Base-by-base conservation (phyloP, 805 yeast species). In the Sugiyamaella chiloensis region DNA sequence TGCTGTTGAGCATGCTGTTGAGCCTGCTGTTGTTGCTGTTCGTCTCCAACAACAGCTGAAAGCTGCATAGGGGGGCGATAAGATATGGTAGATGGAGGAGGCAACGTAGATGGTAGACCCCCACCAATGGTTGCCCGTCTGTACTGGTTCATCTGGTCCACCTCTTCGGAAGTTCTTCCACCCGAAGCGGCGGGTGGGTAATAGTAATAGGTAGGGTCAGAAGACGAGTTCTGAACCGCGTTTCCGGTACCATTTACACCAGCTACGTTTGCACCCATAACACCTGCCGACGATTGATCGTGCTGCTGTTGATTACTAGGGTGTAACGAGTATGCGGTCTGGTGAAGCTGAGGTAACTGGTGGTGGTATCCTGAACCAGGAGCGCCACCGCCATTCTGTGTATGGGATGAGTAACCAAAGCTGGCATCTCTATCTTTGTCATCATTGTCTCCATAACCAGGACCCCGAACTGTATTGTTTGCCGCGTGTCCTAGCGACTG, bases 1-100 rank as follows among this genome's bases (percentile, higher is more conserved):
- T 41, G 54, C 23, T 44, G 47, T 31, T 44, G 47, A 23, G 44
- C 53, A 12, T 39, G 48, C 20, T 37, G 46, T 36, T 42, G 46
- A 24, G 40, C 21, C n/a, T 29, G 44, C 31, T 31, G 45, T 27
- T 35, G 47, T 27, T 47, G 46, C 7, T 47, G 30, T 31, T 50
- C 41, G 17, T 45, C 36, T 19, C 35, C 42, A 24, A 24, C 41
- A 7, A 32, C 45, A 7, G 11, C 44, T 32, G 45, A 16, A n/a
- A 31, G 3, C 12, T 14, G 37, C 5, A 19, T 19, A 34, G 24
- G 37, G n/a, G 40, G 46, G 17, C 30, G 43, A 14, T 31, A 29
- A 23, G 29, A 40, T 16, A 17, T 17, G 16, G 44, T 16, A 5
- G 44, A 27, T 20, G 44, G 44, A 21, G 39, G 39, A 7, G 46